A percentile compares a stretch with the other conserved stretches of the same genome.
Conservation (phyloP, 1,139 yeast species). For the Diutina sp. region DNA sequence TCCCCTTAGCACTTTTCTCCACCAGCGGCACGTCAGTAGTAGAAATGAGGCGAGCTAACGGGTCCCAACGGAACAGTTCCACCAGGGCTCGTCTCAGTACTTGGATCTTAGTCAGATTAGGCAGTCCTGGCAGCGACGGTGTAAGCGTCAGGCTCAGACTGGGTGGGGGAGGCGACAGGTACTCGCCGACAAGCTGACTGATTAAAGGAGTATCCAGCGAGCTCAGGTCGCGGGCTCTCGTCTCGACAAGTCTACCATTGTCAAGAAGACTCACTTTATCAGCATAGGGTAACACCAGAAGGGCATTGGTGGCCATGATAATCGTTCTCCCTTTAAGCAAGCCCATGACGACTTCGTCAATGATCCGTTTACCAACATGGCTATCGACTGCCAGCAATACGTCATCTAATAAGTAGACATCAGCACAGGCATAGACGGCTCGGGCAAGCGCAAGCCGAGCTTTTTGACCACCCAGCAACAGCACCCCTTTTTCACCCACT, state of each 20-base stretch:
- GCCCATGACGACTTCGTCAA: neutral
- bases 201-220: conserved; percentile 13
- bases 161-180: neutral
- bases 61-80: neutral
- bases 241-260: conserved; percentile 16
- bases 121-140: neutral
- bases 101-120: neutral
- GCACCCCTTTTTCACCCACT: neutral
- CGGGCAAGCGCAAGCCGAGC: neutral
- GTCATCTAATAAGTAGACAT: neutral
- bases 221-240: conserved; percentile 4
- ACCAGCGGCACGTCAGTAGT: conserved; percentile 4
- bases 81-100: conserved; percentile 9
- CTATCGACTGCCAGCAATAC: conserved; percentile 1
- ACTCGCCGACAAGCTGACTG: conserved; percentile 10
- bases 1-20: conserved; percentile 16
- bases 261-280: conserved; percentile 16
- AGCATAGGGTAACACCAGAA: conserved; percentile 20
- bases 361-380: neutral
- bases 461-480: conserved; percentile 1
- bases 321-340: conserved; percentile 15
- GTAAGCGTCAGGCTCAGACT: neutral
- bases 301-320: conserved; percentile 25
- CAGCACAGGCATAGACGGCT: neutral
- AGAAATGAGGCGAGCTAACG: neutral